Conservation (phyloP, 2,329 filamentous ascomycete genomes). For the Nectriaceae sp. region DNA sequence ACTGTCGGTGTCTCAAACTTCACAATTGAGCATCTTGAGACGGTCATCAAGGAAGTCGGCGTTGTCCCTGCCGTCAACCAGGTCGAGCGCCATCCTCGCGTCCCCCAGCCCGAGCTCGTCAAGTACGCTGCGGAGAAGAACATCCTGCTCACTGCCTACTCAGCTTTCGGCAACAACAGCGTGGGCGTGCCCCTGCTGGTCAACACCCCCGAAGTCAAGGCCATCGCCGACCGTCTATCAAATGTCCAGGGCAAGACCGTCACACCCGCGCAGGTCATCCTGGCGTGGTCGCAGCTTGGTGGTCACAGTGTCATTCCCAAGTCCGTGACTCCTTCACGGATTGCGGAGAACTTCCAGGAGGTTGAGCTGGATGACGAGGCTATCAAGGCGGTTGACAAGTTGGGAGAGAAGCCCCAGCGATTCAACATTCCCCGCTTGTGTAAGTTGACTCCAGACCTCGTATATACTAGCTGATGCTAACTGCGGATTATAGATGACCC, state of each 20-base stretch:
- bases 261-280: slow-evolving; percentile 47
- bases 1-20: slow-evolving; percentile 78
- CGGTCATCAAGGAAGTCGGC: slow-evolving; percentile 57
- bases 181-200: slow-evolving; percentile 52
- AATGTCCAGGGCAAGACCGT: slow-evolving; percentile 37
- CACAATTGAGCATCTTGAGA: slow-evolving; percentile 59
- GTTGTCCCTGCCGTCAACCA: slow-evolving; percentile 66
- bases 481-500: slow-evolving; percentile 43
- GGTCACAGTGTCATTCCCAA: slow-evolving; percentile 76
- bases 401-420: slow-evolving; percentile 54
- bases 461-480: slow-evolving; percentile 9
- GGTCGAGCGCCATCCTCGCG: slow-evolving; percentile 67
- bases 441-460: slow-evolving; percentile 27
- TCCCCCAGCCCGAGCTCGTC: slow-evolving; percentile 57
- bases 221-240: slow-evolving; percentile 52
- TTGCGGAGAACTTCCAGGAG: slow-evolving; percentile 70
- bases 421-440: slow-evolving; percentile 48
- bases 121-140: slow-evolving; percentile 62
- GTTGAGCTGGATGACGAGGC: slow-evolving; percentile 61
- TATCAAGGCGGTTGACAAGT: slow-evolving; percentile 60
- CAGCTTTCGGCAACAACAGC: slow-evolving; percentile 52
- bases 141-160: slow-evolving; percentile 70
- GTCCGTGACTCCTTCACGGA: slow-evolving; percentile 67
- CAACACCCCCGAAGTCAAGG: slow-evolving; percentile 57
- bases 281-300: slow-evolving; percentile 60